Percentiles rank a stretch among this genome's conserved stretches.
phyloP scores from a whole-genome alignment of 257 asterid species.

The Solanum chiquidenum region DNA sequence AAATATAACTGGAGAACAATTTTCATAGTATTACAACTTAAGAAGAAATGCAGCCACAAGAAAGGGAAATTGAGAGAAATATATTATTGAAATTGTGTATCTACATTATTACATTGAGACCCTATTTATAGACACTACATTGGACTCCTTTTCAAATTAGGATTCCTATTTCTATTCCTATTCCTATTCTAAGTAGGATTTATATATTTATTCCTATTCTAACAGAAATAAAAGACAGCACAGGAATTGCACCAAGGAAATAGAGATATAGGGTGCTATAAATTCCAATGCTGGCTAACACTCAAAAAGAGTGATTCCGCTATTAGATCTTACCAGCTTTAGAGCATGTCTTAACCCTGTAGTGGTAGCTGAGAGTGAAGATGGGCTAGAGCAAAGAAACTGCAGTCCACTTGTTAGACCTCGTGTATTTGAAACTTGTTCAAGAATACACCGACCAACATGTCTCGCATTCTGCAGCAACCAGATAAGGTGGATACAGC shows the following conservation, averaged over 20 bases:
- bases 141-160: neutral
- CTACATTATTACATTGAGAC: neutral
- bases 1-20: neutral
- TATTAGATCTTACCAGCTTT: slow-evolving; percentile 53
- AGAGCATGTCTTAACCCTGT: slow-evolving; percentile 79
- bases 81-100: neutral
- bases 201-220: neutral
- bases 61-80: neutral
- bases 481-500: slow-evolving; percentile 11
- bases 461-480: slow-evolving; percentile 74
- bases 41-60: neutral
- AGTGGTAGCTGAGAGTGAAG: slow-evolving; percentile 57
- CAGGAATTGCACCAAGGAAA: neutral
- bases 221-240: neutral
- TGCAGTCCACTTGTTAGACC: slow-evolving; percentile 77
- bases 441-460: slow-evolving; percentile 69
- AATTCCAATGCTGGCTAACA: neutral
- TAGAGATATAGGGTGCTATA: neutral
- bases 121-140: neutral
- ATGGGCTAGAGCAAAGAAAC: slow-evolving; percentile 68
- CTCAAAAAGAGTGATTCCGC: neutral
- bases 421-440: slow-evolving; percentile 64
- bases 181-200: neutral
- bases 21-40: neutral
- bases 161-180: neutral